Percentiles rank a stretch among this genome's conserved stretches.
Conservation (phyloP, 495 filamentous ascomycete species). For the Podospora anserina region DNA sequence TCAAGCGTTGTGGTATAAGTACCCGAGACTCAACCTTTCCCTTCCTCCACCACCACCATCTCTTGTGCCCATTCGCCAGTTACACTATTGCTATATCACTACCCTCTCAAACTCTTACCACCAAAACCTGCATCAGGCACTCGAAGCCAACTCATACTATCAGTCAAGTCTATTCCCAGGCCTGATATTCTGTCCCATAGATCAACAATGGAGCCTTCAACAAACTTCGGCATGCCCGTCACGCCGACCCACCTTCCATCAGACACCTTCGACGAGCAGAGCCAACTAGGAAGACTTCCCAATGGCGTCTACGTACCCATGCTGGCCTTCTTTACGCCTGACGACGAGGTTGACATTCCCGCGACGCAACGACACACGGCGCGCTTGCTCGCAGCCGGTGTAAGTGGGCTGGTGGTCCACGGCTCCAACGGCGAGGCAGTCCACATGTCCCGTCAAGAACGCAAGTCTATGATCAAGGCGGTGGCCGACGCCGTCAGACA, state of each 20-base stretch:
- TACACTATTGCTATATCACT: too few species aligned
- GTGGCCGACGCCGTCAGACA: constrained; percentile 70
- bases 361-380: constrained; percentile 67
- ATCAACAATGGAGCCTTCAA: neutral
- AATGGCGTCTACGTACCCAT: constrained; percentile 68
- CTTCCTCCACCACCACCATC: neutral
- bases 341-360: constrained; percentile 61
- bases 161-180: too few species aligned
- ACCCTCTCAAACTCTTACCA: too few species aligned
- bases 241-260: constrained; percentile 4
- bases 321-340: constrained; percentile 61
- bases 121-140: too few species aligned
- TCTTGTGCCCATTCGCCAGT: neutral
- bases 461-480: constrained; percentile 64
- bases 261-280: constrained; percentile 2
- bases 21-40: neutral
- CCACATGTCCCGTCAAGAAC: constrained; percentile 69
- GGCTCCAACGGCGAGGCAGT: constrained; percentile 90
- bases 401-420: constrained; percentile 72
- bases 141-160: too few species aligned
- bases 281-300: constrained; percentile 23
- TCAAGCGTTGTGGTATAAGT: neutral
- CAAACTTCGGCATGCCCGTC: constrained; percentile 2
- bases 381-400: constrained; percentile 66
- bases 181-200: neutral